Percentiles rank a stretch among this genome's conserved stretches.
These are phyloP conservation scores for Quercus wislizeni DNA, from an alignment of 306 rosid genomes.

Conservation along the genomic window DNA sequence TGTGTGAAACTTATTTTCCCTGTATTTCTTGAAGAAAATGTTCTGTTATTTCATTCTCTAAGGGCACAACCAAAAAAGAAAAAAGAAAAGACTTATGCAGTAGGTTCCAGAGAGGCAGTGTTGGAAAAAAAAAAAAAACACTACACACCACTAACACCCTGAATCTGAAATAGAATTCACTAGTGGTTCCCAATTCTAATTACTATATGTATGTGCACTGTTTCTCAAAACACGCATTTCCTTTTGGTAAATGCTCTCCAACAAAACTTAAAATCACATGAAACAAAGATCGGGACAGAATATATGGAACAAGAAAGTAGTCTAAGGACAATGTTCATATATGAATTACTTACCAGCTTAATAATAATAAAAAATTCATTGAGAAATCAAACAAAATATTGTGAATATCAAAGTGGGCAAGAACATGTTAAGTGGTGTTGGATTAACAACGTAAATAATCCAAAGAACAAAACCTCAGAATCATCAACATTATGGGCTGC, in stretches of 20 bases:
- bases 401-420: not conserved
- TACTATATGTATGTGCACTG: not conserved
- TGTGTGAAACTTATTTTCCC: not conserved
- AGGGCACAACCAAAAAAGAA: not conserved
- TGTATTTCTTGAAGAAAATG: not conserved
- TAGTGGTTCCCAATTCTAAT: not conserved
- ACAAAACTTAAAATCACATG: not conserved
- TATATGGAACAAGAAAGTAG: not conserved
- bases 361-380: not conserved
- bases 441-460: not conserved
- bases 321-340: not conserved
- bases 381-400: not conserved
- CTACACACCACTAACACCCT: not conserved
- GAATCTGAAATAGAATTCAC: not conserved
- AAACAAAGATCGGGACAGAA: not conserved
- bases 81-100: not conserved
- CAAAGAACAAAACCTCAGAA: not conserved
- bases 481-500: not conserved
- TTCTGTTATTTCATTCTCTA: not conserved
- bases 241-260: too few relatives aligned
- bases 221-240: too few relatives aligned
- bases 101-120: not conserved
- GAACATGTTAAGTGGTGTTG: not conserved
- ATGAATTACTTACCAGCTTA: not conserved
- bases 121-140: not conserved